These are phyloP conservation scores for Aspergillus awamori DNA, from an alignment of 2,329 filamentous ascomycete genomes.

Conservation along the genomic window DNA sequence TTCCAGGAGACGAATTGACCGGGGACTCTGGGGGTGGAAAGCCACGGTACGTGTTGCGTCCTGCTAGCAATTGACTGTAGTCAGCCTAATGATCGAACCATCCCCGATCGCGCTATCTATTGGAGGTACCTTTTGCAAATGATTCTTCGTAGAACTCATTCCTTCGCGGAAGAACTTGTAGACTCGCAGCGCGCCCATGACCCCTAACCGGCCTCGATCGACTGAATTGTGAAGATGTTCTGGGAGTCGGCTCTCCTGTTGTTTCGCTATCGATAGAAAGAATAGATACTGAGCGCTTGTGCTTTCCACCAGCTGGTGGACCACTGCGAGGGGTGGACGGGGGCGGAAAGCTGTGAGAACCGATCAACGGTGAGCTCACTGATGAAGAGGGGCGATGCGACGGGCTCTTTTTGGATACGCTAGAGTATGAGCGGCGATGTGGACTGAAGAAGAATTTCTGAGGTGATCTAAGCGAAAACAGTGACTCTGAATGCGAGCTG, in stretches of 20 bases:
- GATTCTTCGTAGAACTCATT: slow-evolving; percentile 45
- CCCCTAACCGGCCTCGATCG: slow-evolving; percentile 60
- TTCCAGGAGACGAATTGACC: slow-evolving; percentile 31
- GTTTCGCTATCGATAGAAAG: slow-evolving; percentile 69
- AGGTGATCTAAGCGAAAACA: slow-evolving; percentile 44
- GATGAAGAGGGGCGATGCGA: slow-evolving; percentile 46
- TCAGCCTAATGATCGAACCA: background rate
- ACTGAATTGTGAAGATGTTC: slow-evolving; percentile 38
- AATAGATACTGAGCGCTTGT: slow-evolving; percentile 79
- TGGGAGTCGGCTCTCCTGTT: slow-evolving; percentile 34
- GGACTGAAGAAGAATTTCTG: slow-evolving; percentile 40
- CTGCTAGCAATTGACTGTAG: slow-evolving; percentile 27
- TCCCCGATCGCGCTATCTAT: too few relatives aligned
- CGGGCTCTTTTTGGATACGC: slow-evolving; percentile 37
- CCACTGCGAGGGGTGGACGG: slow-evolving; percentile 37
- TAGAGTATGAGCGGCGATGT: slow-evolving; percentile 40
- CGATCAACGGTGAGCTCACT: slow-evolving; percentile 41
- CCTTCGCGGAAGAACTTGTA: slow-evolving; percentile 69
- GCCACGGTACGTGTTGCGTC: slow-evolving; percentile 38
- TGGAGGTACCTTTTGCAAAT: slow-evolving; percentile 41
- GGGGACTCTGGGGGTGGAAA: slow-evolving; percentile 36
- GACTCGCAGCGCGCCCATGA: slow-evolving; percentile 77
- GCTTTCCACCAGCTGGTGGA: slow-evolving; percentile 55
- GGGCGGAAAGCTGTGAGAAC: slow-evolving; percentile 47
- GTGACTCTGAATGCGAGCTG: slow-evolving; percentile 39